phyloP scores from a whole-genome alignment of 345 rosid genomes.

The Tarenaya hassleriana region DNA sequence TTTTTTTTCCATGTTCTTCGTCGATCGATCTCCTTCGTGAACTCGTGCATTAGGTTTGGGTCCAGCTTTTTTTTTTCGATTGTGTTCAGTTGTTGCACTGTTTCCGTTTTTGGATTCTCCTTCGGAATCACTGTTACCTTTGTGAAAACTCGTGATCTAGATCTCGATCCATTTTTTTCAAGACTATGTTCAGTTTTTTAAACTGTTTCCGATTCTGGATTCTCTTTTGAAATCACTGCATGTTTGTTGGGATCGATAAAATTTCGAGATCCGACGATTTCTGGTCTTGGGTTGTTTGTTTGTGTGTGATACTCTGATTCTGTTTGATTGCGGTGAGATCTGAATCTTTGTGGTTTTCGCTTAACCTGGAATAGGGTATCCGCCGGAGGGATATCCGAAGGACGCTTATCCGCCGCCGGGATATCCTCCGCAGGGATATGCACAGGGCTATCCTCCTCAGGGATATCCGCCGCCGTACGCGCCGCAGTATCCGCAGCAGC shows the following conservation, averaged over 20 bases:
- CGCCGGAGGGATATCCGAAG: constrained; percentile 76
- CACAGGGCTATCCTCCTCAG: constrained; percentile 35
- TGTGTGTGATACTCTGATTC: neutral
- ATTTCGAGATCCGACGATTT: no score
- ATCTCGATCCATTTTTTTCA: no score
- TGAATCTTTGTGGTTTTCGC: neutral
- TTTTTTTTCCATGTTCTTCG: neutral
- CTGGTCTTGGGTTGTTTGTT: neutral
- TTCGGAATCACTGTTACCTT: no score
- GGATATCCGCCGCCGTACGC: constrained; percentile 48
- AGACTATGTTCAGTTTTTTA: neutral
- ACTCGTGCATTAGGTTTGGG: neutral
- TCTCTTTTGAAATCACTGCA: neutral
- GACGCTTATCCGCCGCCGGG: constrained; percentile 67
- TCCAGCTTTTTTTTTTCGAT: neutral
- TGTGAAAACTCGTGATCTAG: no score
- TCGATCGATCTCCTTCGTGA: neutral
- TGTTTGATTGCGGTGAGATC: constrained; percentile 18
- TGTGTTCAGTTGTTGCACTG: no score
- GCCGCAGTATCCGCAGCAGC: constrained; percentile 44
- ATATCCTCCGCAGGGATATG: constrained; percentile 49
- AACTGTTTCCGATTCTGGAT: neutral
- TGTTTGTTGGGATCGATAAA: no score
- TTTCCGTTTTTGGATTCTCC: no score
- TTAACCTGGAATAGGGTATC: constrained; percentile 49